Evolutionary conservation across 495 filamentous ascomycete genomes (phyloP).

Genomic region (Friedmanniomyces simplex): DNA sequence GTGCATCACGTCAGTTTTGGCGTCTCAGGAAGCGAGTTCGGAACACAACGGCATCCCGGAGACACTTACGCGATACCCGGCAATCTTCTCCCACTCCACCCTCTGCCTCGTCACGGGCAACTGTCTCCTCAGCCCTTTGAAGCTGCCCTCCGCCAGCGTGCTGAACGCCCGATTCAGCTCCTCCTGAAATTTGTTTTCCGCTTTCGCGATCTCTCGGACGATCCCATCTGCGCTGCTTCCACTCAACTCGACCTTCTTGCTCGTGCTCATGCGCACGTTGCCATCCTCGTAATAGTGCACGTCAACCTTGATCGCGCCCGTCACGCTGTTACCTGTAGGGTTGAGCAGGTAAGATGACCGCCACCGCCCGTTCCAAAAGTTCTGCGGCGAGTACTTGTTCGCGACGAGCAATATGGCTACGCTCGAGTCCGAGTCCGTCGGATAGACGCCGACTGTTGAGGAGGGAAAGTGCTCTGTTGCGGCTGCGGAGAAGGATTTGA

Average conservation of each 20-base stretch:
- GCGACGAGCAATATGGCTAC: constrained; percentile 78
- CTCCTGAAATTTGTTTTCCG: constrained; percentile 91
- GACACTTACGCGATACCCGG: constrained; percentile 65
- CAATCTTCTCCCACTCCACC: constrained; percentile 98
- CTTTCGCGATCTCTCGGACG: constrained; percentile 59
- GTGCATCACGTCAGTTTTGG: constrained; percentile 35
- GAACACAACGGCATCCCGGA: not conserved
- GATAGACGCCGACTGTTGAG: constrained; percentile 69
- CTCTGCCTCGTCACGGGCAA: constrained; percentile 95
- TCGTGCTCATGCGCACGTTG: constrained; percentile 83
- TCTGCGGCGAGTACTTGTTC: constrained; percentile 93
- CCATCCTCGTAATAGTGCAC: constrained; percentile 99
- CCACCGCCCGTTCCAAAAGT: constrained; percentile 99
- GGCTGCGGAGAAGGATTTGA: constrained; percentile 67
- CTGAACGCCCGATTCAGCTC: constrained; percentile 86
- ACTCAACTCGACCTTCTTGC: constrained; percentile 56
- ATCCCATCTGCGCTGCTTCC: constrained; percentile 57
- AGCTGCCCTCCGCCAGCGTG: constrained; percentile 79
- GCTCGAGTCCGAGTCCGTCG: constrained; percentile 61
- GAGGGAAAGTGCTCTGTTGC: constrained; percentile 82
- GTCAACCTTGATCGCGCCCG: constrained; percentile 65
- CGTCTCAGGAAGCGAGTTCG: constrained; percentile 19
- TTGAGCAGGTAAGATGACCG: constrained; percentile 75
- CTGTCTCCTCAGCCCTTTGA: constrained; percentile 86
- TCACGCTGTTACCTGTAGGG: constrained; percentile 49